These are phyloP conservation scores for Fragaria ananassa DNA, from an alignment of 306 rosid genomes.

Conservation along the genomic window DNA sequence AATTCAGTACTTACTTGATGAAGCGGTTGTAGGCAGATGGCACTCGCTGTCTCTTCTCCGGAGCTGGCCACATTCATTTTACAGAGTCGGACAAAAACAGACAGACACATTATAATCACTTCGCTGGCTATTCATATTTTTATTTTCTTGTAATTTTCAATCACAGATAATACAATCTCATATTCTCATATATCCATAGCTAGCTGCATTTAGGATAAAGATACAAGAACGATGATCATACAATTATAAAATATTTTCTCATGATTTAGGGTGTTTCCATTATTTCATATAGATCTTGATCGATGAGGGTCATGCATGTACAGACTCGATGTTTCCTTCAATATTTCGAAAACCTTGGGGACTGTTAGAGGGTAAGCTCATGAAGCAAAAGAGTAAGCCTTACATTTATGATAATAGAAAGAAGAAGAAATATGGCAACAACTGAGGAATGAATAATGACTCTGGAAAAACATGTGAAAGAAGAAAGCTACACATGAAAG, in stretches of 20 bases:
- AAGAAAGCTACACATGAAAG: constrained; percentile 35
- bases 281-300: not conserved
- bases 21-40: constrained; percentile 99
- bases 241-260: not conserved
- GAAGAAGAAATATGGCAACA: not conserved
- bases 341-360: not conserved
- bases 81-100: constrained; percentile 28
- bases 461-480: constrained; percentile 19
- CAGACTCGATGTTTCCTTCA: not conserved
- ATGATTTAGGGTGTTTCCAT: not conserved
- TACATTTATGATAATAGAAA: not conserved
- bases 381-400: not conserved
- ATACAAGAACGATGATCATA: not conserved
- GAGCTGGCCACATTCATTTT: constrained; percentile 62
- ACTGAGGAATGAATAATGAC: not conserved
- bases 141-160: not conserved
- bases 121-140: constrained; percentile 17
- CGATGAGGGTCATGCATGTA: not conserved
- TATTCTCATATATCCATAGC: not conserved
- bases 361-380: not conserved
- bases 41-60: constrained; percentile 98
- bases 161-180: not conserved
- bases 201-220: not conserved
- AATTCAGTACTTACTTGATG: constrained; percentile 72
- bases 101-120: constrained; percentile 39